These are phyloP conservation scores for Gaertneriomyces sp. DNA, from an alignment of 192 early-diverging fungal species.

Conservation along the genomic window DNA sequence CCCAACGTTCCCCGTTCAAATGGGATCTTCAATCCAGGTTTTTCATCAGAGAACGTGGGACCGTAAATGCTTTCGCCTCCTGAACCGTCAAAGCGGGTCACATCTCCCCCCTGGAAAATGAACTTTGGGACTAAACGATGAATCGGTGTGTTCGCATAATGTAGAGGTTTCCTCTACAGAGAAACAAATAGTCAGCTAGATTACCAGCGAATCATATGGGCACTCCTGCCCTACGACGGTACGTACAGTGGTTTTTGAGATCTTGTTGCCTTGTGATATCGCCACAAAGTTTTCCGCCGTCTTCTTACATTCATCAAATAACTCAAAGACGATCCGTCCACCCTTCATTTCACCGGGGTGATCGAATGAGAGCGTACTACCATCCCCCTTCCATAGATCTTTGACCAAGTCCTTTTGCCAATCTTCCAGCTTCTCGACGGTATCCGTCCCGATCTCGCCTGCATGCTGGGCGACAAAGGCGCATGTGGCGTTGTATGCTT, in stretches of 20 bases:
- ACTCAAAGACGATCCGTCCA: background rate
- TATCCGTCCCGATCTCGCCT: constrained; percentile 3
- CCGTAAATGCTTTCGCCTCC: constrained; percentile 79
- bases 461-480: constrained; percentile 2
- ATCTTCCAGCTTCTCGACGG: constrained; percentile 3
- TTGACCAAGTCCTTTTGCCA: constrained; percentile 23
- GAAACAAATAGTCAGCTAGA: constrained; percentile 68
- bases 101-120: constrained; percentile 82
- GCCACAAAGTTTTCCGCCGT: background rate
- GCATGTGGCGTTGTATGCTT: constrained; percentile 5
- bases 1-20: constrained; percentile 60
- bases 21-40: constrained; percentile 48
- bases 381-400: constrained; percentile 13
- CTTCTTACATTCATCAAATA: background rate
- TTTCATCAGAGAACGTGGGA: constrained; percentile 69
- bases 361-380: background rate
- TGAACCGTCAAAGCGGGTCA: constrained; percentile 35
- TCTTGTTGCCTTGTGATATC: constrained; percentile 7
- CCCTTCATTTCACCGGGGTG: background rate
- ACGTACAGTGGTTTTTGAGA: constrained; percentile 12
- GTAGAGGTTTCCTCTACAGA: constrained; percentile 88
- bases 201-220: constrained; percentile 63
- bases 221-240: constrained; percentile 58
- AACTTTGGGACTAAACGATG: constrained; percentile 74
- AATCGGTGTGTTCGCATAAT: constrained; percentile 64